phyloP scores from a whole-genome alignment of 2,329 filamentous ascomycete genomes.

The Fusarium sp. region DNA sequence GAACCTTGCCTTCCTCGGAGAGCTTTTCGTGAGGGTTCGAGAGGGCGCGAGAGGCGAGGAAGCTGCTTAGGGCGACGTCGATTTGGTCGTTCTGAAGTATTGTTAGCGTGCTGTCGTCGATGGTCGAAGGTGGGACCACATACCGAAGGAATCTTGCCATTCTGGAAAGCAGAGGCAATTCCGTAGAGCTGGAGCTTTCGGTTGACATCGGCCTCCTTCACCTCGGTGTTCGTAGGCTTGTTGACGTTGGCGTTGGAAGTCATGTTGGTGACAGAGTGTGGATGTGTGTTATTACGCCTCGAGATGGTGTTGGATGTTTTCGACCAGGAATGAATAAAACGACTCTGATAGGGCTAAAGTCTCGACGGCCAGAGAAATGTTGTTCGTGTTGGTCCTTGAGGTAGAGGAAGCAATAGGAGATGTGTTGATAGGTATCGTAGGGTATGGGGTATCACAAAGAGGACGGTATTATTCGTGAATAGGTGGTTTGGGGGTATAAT shows the following conservation, averaged over 20 bases:
- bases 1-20: constrained; percentile 79
- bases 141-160: constrained; percentile 90
- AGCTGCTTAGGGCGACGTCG: constrained; percentile 91
- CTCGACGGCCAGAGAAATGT: constrained; percentile 6
- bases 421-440: constrained; percentile 33
- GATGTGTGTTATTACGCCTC: constrained; percentile 31
- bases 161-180: constrained; percentile 83
- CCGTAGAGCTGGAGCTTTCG: constrained; percentile 95
- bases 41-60: constrained; percentile 74
- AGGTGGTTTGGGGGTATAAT: constrained; percentile 31
- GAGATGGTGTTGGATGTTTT: constrained; percentile 12
- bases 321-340: not conserved
- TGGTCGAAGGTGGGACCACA: constrained; percentile 44
- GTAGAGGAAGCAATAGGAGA: constrained; percentile 12
- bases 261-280: constrained; percentile 44
- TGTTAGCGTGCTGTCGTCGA: constrained; percentile 1
- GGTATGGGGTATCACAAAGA: constrained; percentile 46
- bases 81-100: constrained; percentile 83
- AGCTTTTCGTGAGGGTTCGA: constrained; percentile 76
- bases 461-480: constrained; percentile 35
- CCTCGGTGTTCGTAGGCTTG: constrained; percentile 73
- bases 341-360: constrained; percentile 12
- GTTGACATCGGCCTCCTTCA: constrained; percentile 87
- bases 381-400: constrained; percentile 13
- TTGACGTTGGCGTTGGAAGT: constrained; percentile 65